These are phyloP conservation scores for Apiospora pterosperma DNA, from an alignment of 2,329 filamentous ascomycete genomes.

Conservation along the genomic window DNA sequence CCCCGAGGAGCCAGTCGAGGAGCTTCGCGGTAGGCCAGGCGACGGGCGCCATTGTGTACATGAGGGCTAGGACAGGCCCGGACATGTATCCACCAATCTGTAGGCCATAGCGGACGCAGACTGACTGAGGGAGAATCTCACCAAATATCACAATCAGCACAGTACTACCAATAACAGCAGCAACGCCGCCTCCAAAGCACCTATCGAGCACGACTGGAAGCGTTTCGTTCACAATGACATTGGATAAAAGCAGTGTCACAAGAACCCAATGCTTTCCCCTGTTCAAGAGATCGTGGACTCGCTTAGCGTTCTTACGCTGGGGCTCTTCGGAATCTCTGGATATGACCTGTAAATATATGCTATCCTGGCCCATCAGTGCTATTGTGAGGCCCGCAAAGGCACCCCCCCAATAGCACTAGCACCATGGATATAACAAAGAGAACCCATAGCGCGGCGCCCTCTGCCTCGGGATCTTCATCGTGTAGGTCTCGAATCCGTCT, in stretches of 20 bases:
- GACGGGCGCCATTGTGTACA: slow-evolving; percentile 87
- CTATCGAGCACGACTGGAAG: slow-evolving; percentile 92
- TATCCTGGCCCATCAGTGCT: slow-evolving; percentile 75
- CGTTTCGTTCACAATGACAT: slow-evolving; percentile 97
- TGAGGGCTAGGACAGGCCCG: slow-evolving; percentile 78
- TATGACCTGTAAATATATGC: slow-evolving; percentile 95
- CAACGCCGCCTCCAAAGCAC: slow-evolving; percentile 90
- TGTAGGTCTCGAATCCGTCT: slow-evolving; percentile 28
- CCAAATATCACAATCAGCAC: slow-evolving; percentile 97
- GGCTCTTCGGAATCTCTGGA: slow-evolving; percentile 77
- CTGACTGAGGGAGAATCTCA: slow-evolving; percentile 91
- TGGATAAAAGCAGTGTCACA: slow-evolving; percentile 88
- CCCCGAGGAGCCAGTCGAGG: slow-evolving; percentile 86
- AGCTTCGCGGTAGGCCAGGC: slow-evolving; percentile 96
- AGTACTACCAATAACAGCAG: slow-evolving; percentile 89
- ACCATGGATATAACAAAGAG: slow-evolving; percentile 75
- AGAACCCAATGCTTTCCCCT: slow-evolving; percentile 98
- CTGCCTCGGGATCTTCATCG: slow-evolving; percentile 46
- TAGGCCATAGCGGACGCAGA: slow-evolving; percentile 93
- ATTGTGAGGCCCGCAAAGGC: slow-evolving; percentile 94
- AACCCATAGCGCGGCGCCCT: slow-evolving; percentile 70
- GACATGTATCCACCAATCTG: slow-evolving; percentile 94
- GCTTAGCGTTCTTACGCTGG: slow-evolving; percentile 82
- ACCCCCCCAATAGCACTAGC: slow-evolving; percentile 82
- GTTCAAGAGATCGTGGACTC: slow-evolving; percentile 75